Base-by-base conservation (phyloP, 2,329 filamentous ascomycete genomes). In the Penicillium sp. region DNA sequence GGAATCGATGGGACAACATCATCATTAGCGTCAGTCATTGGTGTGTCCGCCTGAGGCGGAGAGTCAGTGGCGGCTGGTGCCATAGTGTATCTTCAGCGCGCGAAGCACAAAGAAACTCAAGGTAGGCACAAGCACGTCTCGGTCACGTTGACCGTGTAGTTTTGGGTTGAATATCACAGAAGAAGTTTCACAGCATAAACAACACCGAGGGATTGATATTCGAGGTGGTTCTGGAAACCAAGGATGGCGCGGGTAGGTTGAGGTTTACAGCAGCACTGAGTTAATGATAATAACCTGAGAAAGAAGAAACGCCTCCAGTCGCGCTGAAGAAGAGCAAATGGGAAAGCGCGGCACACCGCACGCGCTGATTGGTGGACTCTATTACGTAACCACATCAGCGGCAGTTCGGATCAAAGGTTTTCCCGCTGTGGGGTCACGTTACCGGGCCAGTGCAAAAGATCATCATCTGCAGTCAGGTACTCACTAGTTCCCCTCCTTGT, bases 11-110 rank as follows among this genome's bases (percentile, higher is more conserved):
- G 66, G 44, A 73, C 62, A 48, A 64, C 57, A 52, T 74, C 70
- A 44, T 72, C 71, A 59, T 73, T 73, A 44, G 67, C 70, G 61
- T 81, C 79, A 21, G 73, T 73, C 77, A 80, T 81, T 5, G 78
- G 74, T 16, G 77, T 79, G 65, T 81, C 79, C 48, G 68, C 73
- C 55, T 77, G 74, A 26, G 76, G 78, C 6, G 76, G 73, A 27
- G 74, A 68, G 48, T 77, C 76, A 31, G 39, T 41, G 5, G 77
- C 66, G 39, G 67, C 65, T 53, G 75, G 75, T 54, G 77, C 76
- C 78, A 81, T 80, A 31, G 57, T 57, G 65, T 35, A 52, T 62
- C 16, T 58, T 61, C 51, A 46, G 70, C 63, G 68, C 70, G 65
- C 62, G 53, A 19, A 60, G 65, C 67, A 66, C 67, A 65, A 59